Conservation (phyloP, 2,329 filamentous ascomycete species). For the Aureobasidium sp. region DNA sequence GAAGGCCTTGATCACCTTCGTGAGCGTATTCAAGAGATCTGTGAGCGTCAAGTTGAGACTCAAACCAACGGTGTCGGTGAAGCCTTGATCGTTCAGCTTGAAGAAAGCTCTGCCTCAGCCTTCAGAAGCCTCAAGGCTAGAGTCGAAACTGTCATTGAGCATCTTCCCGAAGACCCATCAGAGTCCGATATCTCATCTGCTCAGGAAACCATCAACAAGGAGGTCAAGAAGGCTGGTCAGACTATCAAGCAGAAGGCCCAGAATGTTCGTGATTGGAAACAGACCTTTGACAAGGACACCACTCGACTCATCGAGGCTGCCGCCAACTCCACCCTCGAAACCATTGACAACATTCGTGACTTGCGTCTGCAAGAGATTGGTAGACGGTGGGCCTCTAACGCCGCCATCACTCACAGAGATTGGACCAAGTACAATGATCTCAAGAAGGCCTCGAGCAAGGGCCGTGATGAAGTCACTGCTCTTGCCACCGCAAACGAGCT, state of each 20-base stretch:
- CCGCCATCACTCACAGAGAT: conserved; percentile 92
- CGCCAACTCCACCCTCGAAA: conserved; percentile 72
- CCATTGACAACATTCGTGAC: conserved; percentile 74
- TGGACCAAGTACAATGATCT: conserved; percentile 93
- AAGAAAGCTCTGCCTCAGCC: conserved; percentile 59
- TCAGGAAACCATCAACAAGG: conserved; percentile 45
- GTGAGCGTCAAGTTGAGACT: conserved; percentile 59
- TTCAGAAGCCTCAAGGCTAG: conserved; percentile 58
- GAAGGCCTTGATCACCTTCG: conserved; percentile 68
- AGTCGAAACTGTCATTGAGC: conserved; percentile 51
- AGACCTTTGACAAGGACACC: conserved; percentile 63
- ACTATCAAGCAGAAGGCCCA: conserved; percentile 72
- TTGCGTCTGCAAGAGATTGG: conserved; percentile 85
- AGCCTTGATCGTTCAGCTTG: conserved; percentile 60
- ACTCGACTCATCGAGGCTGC: conserved; percentile 62
- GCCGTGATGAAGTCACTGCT: conserved; percentile 73
- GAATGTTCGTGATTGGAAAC: conserved; percentile 68
- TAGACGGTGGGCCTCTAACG: conserved; percentile 91
- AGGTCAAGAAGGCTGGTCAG: conserved; percentile 61
- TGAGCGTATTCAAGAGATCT: conserved; percentile 61
- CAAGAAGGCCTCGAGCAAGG: conserved; percentile 73
- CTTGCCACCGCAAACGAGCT: conserved; percentile 70
- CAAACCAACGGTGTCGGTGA: conserved; percentile 61
- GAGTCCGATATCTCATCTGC: conserved; percentile 46
- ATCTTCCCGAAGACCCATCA: conserved; percentile 53